Percentiles rank a stretch among this genome's conserved stretches.
Conservation (phyloP, 768 basidiomycete genomes). For the Postia placenta region DNA sequence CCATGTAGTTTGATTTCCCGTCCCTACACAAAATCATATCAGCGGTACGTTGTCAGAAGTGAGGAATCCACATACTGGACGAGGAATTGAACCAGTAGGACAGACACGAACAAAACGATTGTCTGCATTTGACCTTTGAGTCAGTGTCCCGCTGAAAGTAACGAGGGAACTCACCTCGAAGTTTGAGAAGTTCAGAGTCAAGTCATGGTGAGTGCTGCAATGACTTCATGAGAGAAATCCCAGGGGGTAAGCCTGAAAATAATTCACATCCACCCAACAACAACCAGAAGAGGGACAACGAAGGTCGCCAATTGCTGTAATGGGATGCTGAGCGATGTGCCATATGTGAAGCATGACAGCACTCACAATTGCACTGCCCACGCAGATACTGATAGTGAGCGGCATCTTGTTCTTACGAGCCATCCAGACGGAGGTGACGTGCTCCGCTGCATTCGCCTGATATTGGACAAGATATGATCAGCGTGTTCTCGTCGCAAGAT, state of each 20-base stretch:
- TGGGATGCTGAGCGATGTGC: background rate
- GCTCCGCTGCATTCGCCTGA: slow-evolving; percentile 80
- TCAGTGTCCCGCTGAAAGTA: slow-evolving; percentile 1
- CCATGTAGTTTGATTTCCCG: slow-evolving; percentile 89
- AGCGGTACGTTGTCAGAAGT: background rate
- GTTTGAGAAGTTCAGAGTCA: slow-evolving; percentile 80
- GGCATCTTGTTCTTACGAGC: slow-evolving; percentile 73
- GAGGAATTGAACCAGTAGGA: slow-evolving; percentile 81
- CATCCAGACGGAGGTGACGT: slow-evolving; percentile 85
- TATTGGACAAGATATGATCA: background rate
- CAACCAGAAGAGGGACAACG: slow-evolving; percentile 81
- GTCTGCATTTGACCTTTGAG: slow-evolving; percentile 47
- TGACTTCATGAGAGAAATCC: background rate
- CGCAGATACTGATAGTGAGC: slow-evolving; percentile 72
- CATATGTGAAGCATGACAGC: background rate
- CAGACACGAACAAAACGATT: slow-evolving; percentile 78
- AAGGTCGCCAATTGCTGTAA: slow-evolving; percentile 84
- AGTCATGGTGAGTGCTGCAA: slow-evolving; percentile 54
- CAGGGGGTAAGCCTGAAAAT: slow-evolving; percentile 4
- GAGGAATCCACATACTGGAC: slow-evolving; percentile 8
- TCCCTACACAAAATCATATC: slow-evolving; percentile 36
- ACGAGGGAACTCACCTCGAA: slow-evolving; percentile 53
- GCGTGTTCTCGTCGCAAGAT: background rate
- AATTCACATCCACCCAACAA: slow-evolving; percentile 80
- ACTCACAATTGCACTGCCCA: slow-evolving; percentile 76